Evolutionary conservation across 768 basidiomycete genomes (phyloP).

Genomic region (Tylopilus sp.): DNA sequence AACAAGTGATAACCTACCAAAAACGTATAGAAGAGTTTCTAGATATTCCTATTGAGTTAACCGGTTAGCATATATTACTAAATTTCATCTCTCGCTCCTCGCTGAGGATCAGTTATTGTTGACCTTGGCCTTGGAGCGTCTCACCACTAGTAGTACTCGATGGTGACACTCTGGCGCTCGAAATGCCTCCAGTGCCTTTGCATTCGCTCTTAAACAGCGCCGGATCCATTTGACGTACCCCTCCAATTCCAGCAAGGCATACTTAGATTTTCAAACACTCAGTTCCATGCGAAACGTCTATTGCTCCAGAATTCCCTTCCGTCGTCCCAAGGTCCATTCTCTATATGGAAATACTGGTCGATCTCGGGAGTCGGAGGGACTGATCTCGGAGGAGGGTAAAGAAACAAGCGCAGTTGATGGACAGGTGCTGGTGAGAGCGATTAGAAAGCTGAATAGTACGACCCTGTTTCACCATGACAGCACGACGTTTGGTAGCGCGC

Average conservation of each 20-base stretch:
- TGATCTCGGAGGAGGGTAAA: too few species aligned
- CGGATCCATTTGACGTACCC: not conserved
- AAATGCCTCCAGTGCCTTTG: not conserved
- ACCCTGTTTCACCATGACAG: too few species aligned
- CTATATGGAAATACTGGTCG: too few species aligned
- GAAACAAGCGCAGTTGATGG: too few species aligned
- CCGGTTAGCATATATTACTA: not conserved
- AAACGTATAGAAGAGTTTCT: slow-evolving; percentile 3
- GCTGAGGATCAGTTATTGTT: not conserved
- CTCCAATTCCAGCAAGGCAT: not conserved
- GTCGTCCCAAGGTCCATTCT: too few species aligned
- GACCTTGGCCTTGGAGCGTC: not conserved
- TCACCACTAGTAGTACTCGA: too few species aligned
- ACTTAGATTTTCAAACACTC: not conserved
- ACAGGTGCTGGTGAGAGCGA: too few species aligned
- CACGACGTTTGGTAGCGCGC: too few species aligned
- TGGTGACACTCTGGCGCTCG: not conserved
- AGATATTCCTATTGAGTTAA: too few species aligned
- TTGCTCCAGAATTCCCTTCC: not conserved
- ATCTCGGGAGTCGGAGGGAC: too few species aligned
- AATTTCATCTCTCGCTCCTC: not conserved
- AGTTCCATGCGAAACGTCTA: not conserved
- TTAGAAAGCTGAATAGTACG: too few species aligned
- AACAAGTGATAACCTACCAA: not conserved
- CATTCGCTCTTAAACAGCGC: not conserved